Conservation (phyloP, 129 eudicot species). For the Centrapalus pauciflorus region DNA sequence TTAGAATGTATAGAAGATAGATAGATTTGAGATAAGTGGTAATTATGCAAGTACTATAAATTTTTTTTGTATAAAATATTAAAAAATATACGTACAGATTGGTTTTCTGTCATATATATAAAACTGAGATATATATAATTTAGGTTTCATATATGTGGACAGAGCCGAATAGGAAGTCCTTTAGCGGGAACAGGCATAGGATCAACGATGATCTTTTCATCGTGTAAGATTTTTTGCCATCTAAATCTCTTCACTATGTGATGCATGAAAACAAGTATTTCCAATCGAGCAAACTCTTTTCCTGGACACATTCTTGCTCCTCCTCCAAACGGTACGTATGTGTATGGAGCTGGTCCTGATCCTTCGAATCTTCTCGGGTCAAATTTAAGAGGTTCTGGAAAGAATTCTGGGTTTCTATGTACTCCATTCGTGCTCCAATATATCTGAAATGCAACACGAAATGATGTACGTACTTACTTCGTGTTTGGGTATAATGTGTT, state of each 20-base stretch:
- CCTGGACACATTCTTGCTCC: conserved; percentile 38
- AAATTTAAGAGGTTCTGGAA: conserved; percentile 27
- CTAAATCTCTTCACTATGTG: conserved; percentile 22
- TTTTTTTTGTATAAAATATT: too few species aligned
- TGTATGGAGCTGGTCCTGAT: conserved; percentile 31
- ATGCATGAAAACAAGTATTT: conserved; percentile 29
- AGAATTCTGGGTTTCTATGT: conserved; percentile 25
- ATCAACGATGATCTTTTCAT: conserved; percentile 25
- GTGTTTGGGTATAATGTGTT: too few species aligned
- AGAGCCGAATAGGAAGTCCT: conserved; percentile 33
- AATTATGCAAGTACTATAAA: too few species aligned
- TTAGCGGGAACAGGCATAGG: conserved; percentile 31
- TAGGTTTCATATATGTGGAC: conserved; percentile 22
- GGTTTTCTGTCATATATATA: too few species aligned
- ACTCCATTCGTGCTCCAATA: conserved; percentile 34
- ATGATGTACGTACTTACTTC: too few species aligned
- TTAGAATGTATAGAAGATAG: too few species aligned
- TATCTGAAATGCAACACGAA: conserved; percentile 15
- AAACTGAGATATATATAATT: too few species aligned
- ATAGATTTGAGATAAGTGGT: too few species aligned
- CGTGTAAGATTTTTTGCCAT: conserved; percentile 20
- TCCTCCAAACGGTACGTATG: conserved; percentile 33
- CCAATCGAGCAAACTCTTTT: conserved; percentile 27
- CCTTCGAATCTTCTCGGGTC: conserved; percentile 35
- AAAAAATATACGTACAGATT: too few species aligned